A percentile compares a stretch with the other conserved stretches of the same genome.
Evolutionary conservation across 2,329 filamentous ascomycete species (phyloP).

Genomic region (Fusarium vanettenii): DNA sequence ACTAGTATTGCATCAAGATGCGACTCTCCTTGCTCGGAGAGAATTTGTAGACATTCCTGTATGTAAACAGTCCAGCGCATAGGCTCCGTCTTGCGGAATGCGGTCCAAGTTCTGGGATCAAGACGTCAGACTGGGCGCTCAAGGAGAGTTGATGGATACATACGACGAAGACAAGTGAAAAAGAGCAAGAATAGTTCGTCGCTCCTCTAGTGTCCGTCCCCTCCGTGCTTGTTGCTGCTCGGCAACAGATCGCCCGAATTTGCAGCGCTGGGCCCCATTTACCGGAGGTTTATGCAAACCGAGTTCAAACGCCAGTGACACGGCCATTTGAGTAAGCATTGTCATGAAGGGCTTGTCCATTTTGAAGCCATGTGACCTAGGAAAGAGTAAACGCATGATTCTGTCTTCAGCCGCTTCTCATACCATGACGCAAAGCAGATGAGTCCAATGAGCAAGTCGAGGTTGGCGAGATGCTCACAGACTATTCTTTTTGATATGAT

Average conservation of each 20-base stretch:
- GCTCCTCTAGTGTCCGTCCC: slow-evolving; percentile 22
- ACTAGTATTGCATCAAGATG: slow-evolving; percentile 9
- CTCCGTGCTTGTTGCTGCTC: not conserved
- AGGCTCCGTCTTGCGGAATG: slow-evolving; percentile 48
- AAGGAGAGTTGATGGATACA: not conserved
- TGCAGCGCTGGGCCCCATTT: not conserved
- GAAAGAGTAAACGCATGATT: slow-evolving; percentile 16
- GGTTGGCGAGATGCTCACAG: slow-evolving; percentile 36
- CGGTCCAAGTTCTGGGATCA: slow-evolving; percentile 39
- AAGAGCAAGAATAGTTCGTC: slow-evolving; percentile 21
- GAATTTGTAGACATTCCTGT: slow-evolving; percentile 62
- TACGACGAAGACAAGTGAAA: slow-evolving; percentile 45
- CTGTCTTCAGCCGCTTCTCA: not conserved
- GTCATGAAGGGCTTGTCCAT: slow-evolving; percentile 52
- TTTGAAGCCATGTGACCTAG: slow-evolving; percentile 36
- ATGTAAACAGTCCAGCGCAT: slow-evolving; percentile 66
- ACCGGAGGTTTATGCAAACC: slow-evolving; percentile 44
- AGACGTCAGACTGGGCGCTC: not conserved
- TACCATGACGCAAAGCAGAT: slow-evolving; percentile 46
- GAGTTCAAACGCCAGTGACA: slow-evolving; percentile 53
- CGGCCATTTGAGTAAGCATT: slow-evolving; percentile 50
- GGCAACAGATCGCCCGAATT: not conserved
- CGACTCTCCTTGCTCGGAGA: slow-evolving; percentile 44
- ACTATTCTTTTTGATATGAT: slow-evolving; percentile 42
- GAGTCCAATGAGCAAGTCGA: slow-evolving; percentile 46